Evolutionary conservation across 2,329 filamentous ascomycete genomes (phyloP).

Genomic region (Dactylellina cionopaga): DNA sequence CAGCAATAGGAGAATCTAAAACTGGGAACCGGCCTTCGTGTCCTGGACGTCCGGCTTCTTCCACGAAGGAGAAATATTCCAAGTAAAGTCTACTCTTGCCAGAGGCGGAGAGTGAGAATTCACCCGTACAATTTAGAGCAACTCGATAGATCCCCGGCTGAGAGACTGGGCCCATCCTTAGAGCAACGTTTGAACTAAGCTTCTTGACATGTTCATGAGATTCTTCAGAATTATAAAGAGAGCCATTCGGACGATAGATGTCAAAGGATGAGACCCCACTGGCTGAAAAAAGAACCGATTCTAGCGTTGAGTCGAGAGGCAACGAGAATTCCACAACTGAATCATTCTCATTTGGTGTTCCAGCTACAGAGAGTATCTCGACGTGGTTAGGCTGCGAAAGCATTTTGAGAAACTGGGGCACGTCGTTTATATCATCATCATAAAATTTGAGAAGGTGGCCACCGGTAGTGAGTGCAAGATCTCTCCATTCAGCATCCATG

Average conservation of each 20-base stretch:
- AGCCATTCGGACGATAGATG: constrained; percentile 22
- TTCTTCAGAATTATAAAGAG: background rate
- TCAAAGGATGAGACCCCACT: constrained; percentile 28
- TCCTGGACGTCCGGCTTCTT: constrained; percentile 19
- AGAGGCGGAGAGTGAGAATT: constrained; percentile 35
- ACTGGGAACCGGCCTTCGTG: constrained; percentile 36
- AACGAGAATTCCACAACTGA: constrained; percentile 11
- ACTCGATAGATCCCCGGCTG: constrained; percentile 18
- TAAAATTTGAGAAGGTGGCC: constrained; percentile 19
- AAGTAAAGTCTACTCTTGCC: constrained; percentile 30
- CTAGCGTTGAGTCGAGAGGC: constrained; percentile 26
- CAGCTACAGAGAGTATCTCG: constrained; percentile 36
- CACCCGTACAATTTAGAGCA: background rate
- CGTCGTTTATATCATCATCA: constrained; percentile 11
- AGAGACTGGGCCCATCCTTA: constrained; percentile 11
- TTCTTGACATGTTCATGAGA: background rate
- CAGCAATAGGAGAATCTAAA: constrained; percentile 14
- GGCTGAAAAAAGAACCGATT: constrained; percentile 21
- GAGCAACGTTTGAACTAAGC: constrained; percentile 14
- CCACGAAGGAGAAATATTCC: constrained; percentile 8
- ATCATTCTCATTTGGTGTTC: background rate
- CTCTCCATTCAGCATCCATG: constrained; percentile 1
- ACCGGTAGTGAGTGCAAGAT: constrained; percentile 22
- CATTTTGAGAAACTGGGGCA: constrained; percentile 4
- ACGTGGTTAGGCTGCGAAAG: constrained; percentile 16